Evolutionary conservation across 257 asterid genomes (phyloP), one percentile per base, ranked within the genome.

Genomic region (Asclepias syriaca): DNA sequence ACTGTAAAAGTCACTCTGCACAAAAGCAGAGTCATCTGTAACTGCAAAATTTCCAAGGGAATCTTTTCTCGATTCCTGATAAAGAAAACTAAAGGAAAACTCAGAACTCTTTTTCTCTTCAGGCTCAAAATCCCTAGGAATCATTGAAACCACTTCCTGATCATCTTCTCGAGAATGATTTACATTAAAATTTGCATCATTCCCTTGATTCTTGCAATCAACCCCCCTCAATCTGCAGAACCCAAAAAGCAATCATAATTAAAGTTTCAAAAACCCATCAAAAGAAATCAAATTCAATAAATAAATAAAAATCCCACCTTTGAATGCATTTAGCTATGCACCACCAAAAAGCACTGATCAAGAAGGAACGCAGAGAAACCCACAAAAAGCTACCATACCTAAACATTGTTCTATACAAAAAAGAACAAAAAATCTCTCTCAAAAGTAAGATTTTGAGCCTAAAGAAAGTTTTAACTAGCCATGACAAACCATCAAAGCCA

Each of bases 11-110:
- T 71, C 75, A 46, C 77, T 76, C 74, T 83, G 80, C 50, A 74
- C 57, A 67, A 56, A 78, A 84, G 77, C 87, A 80, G 90, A 81
- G 80, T 66, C 70, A 82, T 83, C 93, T 82, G 83, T 73, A 48
- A 74, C 75, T 59, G 68, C 80, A 71, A 13, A 54, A 37, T 45
- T 65, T 67, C 45, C 78, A 43, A 39, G 13, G 6, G 8, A 58
- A 71, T 60, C 81, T 32, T 57, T n/a, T 40, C 51, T n/a, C 27
- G 60, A 69, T 22, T 75, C 71, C 75, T 27, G 75, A 24, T 63
- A 34, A 24, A 51, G 43, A 1, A 75, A 61, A 40, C 71, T 75
- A 12, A 69, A 69, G 58, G 71, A 60, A 57, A 61, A 54, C 37
- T 51, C 58, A 40, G 65, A 69, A 69, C 27, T 24, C 51, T 59